Percentiles rank a stretch among this genome's conserved stretches.
Evolutionary conservation across 1,284 basidiomycete genomes (phyloP).

Genomic region (Vanrija sp.): DNA sequence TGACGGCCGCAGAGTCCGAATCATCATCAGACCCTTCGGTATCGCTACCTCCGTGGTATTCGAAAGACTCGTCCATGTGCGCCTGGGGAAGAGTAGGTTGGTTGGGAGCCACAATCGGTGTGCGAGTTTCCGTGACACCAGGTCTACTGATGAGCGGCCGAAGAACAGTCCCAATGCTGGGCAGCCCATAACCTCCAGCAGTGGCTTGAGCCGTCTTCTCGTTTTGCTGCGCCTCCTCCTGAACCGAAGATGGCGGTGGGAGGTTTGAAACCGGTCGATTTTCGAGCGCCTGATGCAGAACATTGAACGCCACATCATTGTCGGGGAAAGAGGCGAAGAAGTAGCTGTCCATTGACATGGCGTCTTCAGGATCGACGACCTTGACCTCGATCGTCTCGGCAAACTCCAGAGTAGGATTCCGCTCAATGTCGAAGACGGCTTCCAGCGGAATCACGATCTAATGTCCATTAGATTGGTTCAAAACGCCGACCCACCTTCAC

Average conservation of each 20-base stretch:
- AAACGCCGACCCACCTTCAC: slow-evolving; percentile 60
- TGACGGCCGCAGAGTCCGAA: slow-evolving; percentile 7
- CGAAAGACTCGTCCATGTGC: slow-evolving; percentile 6
- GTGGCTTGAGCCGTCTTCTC: slow-evolving; percentile 49
- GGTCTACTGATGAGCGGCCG: slow-evolving; percentile 24
- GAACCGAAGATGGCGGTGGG: slow-evolving; percentile 8
- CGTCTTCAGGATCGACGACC: slow-evolving; percentile 75
- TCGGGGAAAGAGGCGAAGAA: slow-evolving; percentile 78
- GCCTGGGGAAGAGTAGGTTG: slow-evolving; percentile 13
- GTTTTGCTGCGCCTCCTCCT: slow-evolving; percentile 32
- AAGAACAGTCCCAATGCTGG: slow-evolving; percentile 31
- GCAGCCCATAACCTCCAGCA: slow-evolving; percentile 14
- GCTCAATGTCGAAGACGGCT: slow-evolving; percentile 80
- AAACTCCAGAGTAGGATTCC: slow-evolving; percentile 82
- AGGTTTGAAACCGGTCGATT: slow-evolving; percentile 50
- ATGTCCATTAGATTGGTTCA: slow-evolving; percentile 31
- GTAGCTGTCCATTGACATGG: slow-evolving; percentile 77
- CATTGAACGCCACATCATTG: slow-evolving; percentile 66
- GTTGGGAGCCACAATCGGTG: slow-evolving; percentile 11
- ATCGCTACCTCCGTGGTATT: slow-evolving; percentile 5
- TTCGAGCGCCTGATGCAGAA: slow-evolving; percentile 69
- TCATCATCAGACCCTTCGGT: slow-evolving; percentile 5
- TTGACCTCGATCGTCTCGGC: slow-evolving; percentile 87
- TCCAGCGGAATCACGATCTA: slow-evolving; percentile 82
- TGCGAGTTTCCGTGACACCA: slow-evolving; percentile 1